These are phyloP conservation scores for Apiospora malaysiana DNA, from an alignment of 2,329 filamentous ascomycete species.

Conservation along the genomic window DNA sequence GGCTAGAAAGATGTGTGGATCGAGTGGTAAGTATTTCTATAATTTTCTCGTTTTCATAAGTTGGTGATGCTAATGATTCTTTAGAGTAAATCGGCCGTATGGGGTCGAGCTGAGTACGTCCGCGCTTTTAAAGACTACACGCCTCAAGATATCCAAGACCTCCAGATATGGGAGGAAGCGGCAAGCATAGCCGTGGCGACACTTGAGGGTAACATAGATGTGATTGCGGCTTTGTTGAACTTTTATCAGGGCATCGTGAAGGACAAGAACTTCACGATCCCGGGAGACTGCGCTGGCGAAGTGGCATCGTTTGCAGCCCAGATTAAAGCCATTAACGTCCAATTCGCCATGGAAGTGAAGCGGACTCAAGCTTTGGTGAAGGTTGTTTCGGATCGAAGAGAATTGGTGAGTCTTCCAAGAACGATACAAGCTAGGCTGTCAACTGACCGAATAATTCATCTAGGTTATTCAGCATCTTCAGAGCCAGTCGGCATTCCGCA, in stretches of 20 bases:
- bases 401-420: conserved; percentile 33
- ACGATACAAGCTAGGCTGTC: neutral
- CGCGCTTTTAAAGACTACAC: conserved; percentile 28
- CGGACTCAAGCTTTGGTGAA: conserved; percentile 41
- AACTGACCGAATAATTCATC: neutral
- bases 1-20: conserved; percentile 43
- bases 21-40: conserved; percentile 33
- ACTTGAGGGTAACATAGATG: conserved; percentile 44
- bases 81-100: neutral
- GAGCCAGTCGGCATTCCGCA: conserved; percentile 38
- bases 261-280: conserved; percentile 34
- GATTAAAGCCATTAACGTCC: conserved; percentile 42
- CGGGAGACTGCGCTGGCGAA: conserved; percentile 30
- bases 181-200: conserved; percentile 43
- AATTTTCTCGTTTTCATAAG: neutral
- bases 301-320: conserved; percentile 36
- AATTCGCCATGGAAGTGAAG: conserved; percentile 43
- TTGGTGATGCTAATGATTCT: conserved; percentile 20
- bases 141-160: conserved; percentile 37
- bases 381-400: conserved; percentile 44
- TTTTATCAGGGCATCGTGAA: conserved; percentile 37
- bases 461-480: conserved; percentile 43
- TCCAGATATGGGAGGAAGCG: conserved; percentile 47
- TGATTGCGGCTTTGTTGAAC: conserved; percentile 38
- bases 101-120: neutral